phyloP scores from a whole-genome alignment of 352 stramenopile genomes.

The Phytophthora sp. region DNA sequence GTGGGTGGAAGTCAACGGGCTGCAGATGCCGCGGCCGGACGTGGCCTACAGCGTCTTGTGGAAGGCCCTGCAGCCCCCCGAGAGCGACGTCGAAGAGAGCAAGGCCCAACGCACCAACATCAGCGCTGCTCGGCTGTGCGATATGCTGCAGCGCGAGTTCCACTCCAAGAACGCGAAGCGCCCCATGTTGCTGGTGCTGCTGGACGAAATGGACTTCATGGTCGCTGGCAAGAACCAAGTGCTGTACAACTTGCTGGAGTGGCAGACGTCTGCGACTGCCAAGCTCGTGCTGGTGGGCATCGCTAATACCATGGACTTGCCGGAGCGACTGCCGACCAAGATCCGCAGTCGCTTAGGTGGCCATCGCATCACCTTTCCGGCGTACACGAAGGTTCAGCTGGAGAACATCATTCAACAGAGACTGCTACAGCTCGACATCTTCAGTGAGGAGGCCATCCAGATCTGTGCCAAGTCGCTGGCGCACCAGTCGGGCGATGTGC shows the following conservation, averaged over 20 bases:
- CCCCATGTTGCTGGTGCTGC: conserved; percentile 61
- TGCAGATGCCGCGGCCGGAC: conserved; percentile 73
- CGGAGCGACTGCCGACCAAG: conserved; percentile 72
- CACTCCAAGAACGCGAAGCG: conserved; percentile 41
- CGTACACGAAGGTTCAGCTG: conserved; percentile 68
- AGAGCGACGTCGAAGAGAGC: conserved; percentile 3
- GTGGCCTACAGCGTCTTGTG: conserved; percentile 70
- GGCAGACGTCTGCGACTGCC: conserved; percentile 56
- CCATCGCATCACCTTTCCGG: conserved; percentile 73
- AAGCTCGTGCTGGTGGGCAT: conserved; percentile 80
- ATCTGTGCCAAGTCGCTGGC: conserved; percentile 70
- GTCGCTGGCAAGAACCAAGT: conserved; percentile 74
- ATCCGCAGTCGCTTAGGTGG: conserved; percentile 68
- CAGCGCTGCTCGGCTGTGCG: conserved; percentile 42
- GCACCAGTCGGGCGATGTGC: conserved; percentile 72
- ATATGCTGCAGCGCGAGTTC: conserved; percentile 57
- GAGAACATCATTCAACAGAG: conserved; percentile 73
- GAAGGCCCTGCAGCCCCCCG: conserved; percentile 48
- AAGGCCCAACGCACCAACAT: conserved; percentile 14
- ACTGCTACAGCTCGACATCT: conserved; percentile 59
- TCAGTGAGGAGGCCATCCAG: conserved; percentile 66
- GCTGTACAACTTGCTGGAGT: conserved; percentile 84
- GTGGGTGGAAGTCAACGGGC: conserved; percentile 73
- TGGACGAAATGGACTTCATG: conserved; percentile 86
- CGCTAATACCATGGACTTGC: conserved; percentile 83